Percentiles rank a stretch among this genome's conserved stretches.
Conservation (phyloP, 2,329 filamentous ascomycete genomes). For the Botrytis elliptica region DNA sequence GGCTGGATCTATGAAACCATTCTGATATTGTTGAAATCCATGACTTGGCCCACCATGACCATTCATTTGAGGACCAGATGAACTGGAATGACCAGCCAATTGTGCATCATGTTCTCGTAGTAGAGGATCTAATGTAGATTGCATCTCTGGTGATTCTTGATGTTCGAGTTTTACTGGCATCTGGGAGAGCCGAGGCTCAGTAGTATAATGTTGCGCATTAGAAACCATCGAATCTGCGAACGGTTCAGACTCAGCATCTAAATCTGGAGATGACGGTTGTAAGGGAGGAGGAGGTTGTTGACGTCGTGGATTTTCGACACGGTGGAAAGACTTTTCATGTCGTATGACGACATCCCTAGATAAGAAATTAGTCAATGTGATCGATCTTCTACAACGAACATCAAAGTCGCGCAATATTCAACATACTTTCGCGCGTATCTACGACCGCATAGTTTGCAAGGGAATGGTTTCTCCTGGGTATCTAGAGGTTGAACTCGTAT, state of each 20-base stretch:
- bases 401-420: background rate
- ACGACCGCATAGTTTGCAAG: conserved; percentile 20
- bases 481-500: conserved; percentile 12
- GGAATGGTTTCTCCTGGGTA: conserved; percentile 22
- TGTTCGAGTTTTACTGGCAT: conserved; percentile 12
- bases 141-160: conserved; percentile 18
- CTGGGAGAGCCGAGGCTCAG: background rate
- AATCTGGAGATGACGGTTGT: conserved; percentile 18
- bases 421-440: conserved; percentile 23
- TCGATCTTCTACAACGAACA: background rate
- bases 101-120: conserved; percentile 21
- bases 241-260: conserved; percentile 1
- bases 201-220: background rate
- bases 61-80: conserved; percentile 8
- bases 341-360: conserved; percentile 23
- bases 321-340: conserved; percentile 24
- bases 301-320: conserved; percentile 19
- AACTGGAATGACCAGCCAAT: conserved; percentile 15
- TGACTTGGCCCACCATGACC: conserved; percentile 12
- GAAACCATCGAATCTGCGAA: conserved; percentile 18
- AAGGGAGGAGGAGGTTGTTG: conserved; percentile 18
- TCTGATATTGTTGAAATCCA: conserved; percentile 12
- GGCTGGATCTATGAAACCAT: conserved; percentile 18
- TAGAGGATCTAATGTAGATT: conserved; percentile 21
- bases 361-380: background rate